These are phyloP conservation scores for Graphilbum fragrans DNA, from an alignment of 2,329 filamentous ascomycete genomes.

Conservation along the genomic window DNA sequence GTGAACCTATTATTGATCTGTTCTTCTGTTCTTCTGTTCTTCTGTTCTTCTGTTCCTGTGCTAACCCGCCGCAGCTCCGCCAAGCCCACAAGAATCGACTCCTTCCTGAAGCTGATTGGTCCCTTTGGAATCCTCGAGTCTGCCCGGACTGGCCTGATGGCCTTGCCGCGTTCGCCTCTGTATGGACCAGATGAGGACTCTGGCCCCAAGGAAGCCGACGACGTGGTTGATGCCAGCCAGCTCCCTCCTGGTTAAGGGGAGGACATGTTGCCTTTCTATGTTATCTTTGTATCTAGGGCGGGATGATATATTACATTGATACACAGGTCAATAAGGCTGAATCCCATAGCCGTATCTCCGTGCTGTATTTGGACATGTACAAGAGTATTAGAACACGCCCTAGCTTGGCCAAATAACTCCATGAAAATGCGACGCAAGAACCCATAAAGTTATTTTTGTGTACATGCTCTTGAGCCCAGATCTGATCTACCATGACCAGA, in stretches of 20 bases:
- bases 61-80: conserved; percentile 50
- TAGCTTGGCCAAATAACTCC: too few relatives aligned
- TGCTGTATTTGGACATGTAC: too few relatives aligned
- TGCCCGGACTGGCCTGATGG: conserved; percentile 91
- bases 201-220: conserved; percentile 73
- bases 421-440: too few relatives aligned
- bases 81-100: conserved; percentile 88
- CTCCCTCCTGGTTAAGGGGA: conserved; percentile 69
- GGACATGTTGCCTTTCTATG: neutral
- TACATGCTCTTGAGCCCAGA: too few relatives aligned
- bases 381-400: too few relatives aligned
- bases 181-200: conserved; percentile 58
- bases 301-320: neutral
- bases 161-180: conserved; percentile 83
- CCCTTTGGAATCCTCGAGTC: conserved; percentile 97
- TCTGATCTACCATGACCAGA: too few relatives aligned
- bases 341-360: too few relatives aligned
- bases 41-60: neutral
- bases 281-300: neutral
- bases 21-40: too few relatives aligned
- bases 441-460: too few relatives aligned
- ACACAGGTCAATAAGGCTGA: too few relatives aligned
- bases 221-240: conserved; percentile 88
- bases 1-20: conserved; percentile 9
- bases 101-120: conserved; percentile 88